Conservation (phyloP, 78 protist genomes). For the Paratrimastix pyriformis region DNA sequence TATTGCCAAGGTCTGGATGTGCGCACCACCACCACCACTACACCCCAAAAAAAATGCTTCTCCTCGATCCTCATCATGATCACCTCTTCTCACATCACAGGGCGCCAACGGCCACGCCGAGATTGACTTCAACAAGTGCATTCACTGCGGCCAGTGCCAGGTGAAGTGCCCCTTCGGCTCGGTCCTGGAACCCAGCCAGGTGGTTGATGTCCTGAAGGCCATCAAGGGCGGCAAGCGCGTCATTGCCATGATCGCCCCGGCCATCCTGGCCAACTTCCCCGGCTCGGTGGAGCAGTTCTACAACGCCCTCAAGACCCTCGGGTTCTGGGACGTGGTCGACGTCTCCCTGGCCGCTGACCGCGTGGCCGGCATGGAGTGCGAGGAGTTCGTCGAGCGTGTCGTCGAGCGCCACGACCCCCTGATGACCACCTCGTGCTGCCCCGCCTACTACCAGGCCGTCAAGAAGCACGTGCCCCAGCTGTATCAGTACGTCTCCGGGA, state of each 20-base stretch:
- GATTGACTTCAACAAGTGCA: neutral
- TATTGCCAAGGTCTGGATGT: neutral
- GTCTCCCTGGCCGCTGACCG: neutral
- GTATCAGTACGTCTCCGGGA: neutral
- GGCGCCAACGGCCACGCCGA: neutral
- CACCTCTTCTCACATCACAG: too few relatives aligned
- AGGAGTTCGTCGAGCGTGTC: neutral
- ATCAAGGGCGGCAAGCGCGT: neutral
- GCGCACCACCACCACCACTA: too few relatives aligned
- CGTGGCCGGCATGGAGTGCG: neutral
- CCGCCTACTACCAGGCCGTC: conserved; percentile 1
- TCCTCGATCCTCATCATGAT: too few relatives aligned
- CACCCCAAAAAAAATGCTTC: too few relatives aligned
- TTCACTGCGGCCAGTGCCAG: neutral
- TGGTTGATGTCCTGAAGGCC: neutral
- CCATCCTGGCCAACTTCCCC: neutral
- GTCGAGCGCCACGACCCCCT: neutral
- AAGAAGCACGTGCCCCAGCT: conserved; percentile 6
- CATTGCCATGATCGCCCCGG: neutral
- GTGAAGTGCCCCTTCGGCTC: neutral
- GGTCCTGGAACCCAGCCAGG: neutral
- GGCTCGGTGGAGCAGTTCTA: neutral
- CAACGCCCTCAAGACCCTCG: neutral
- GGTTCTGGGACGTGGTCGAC: neutral
- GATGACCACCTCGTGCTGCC: conserved; percentile 23